These are phyloP conservation scores for Glycyrrhiza uralensis DNA, from an alignment of 306 rosid species.

Conservation along the genomic window DNA sequence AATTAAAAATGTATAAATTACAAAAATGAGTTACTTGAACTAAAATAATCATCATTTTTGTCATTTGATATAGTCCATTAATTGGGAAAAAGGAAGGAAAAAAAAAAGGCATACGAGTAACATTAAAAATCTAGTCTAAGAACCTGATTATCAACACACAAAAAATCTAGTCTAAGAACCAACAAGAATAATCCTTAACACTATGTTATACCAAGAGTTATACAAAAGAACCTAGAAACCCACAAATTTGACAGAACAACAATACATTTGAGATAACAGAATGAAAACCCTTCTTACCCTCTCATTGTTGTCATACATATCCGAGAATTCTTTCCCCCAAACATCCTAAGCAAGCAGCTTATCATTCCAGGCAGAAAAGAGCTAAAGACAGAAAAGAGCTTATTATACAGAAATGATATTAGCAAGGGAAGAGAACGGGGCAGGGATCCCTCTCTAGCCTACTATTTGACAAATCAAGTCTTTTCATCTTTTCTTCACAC, in stretches of 20 bases:
- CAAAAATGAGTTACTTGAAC: too few relatives aligned
- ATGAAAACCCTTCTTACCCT: not conserved
- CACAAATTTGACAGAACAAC: constrained; percentile 6
- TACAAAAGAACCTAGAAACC: constrained; percentile 15
- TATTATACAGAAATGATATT: too few relatives aligned
- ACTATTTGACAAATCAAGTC: constrained; percentile 54
- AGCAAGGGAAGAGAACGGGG: constrained; percentile 86
- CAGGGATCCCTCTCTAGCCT: constrained; percentile 80
- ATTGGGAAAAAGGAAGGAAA: too few relatives aligned
- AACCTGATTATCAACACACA: too few relatives aligned
- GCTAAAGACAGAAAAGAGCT: too few relatives aligned
- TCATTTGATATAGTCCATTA: too few relatives aligned
- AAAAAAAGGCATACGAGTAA: not conserved
- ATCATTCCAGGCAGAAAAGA: too few relatives aligned
- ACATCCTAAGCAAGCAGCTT: constrained; percentile 10
- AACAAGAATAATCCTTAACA: constrained; percentile 9
- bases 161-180: not conserved
- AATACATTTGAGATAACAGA: constrained; percentile 9
- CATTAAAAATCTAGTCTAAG: not conserved
- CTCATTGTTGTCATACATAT: not conserved
- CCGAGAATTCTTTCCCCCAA: constrained; percentile 1
- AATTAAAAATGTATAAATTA: too few relatives aligned
- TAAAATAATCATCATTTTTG: too few relatives aligned
- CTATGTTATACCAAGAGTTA: not conserved
- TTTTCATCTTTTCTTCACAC: constrained; percentile 95